phyloP scores from a whole-genome alignment of 495 filamentous ascomycete species.

The Copromyces sp. region DNA sequence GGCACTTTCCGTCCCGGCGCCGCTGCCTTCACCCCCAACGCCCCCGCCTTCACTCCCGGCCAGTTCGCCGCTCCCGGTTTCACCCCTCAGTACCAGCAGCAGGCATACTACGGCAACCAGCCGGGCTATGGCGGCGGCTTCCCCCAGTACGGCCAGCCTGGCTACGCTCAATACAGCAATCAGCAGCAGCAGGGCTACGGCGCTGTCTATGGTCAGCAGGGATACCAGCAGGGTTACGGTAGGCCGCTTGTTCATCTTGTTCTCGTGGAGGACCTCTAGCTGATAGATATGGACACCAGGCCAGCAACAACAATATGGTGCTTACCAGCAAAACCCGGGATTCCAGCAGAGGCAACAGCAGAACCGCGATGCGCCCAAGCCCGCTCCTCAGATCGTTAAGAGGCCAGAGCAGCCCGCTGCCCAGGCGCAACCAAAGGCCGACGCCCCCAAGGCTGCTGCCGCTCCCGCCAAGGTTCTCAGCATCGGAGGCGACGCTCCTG shows the following conservation, averaged over 20 bases:
- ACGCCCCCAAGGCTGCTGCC: conserved; percentile 35
- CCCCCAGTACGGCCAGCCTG: conserved; percentile 48
- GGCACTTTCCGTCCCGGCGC: conserved; percentile 64
- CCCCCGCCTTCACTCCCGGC: conserved; percentile 67
- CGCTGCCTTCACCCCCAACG: conserved; percentile 70
- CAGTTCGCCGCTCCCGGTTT: conserved; percentile 47
- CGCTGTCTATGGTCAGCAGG: conserved; percentile 34
- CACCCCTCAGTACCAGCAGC: conserved; percentile 38
- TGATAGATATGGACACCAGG: conserved; percentile 25
- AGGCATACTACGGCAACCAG: conserved; percentile 33
- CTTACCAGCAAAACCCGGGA: conserved; percentile 41
- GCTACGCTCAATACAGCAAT: conserved; percentile 43
- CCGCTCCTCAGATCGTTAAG: conserved; percentile 59
- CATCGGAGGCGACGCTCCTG: conserved; percentile 38
- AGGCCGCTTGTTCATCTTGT: conserved; percentile 6
- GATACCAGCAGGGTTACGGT: conserved; percentile 55
- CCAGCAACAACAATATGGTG: conserved; percentile 22
- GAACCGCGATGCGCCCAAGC: conserved; percentile 39
- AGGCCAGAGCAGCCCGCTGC: conserved; percentile 40
- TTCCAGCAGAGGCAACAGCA: conserved; percentile 48
- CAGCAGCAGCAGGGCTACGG: conserved; percentile 37
- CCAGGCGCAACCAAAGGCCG: conserved; percentile 21
- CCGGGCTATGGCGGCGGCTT: conserved; percentile 32
- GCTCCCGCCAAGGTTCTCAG: conserved; percentile 41
- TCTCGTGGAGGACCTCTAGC: conserved; percentile 9